Percentiles rank a stretch among this genome's conserved stretches.
phyloP scores from a whole-genome alignment of 2,329 filamentous ascomycete species.

The Stagonosporopsis vannaccii region DNA sequence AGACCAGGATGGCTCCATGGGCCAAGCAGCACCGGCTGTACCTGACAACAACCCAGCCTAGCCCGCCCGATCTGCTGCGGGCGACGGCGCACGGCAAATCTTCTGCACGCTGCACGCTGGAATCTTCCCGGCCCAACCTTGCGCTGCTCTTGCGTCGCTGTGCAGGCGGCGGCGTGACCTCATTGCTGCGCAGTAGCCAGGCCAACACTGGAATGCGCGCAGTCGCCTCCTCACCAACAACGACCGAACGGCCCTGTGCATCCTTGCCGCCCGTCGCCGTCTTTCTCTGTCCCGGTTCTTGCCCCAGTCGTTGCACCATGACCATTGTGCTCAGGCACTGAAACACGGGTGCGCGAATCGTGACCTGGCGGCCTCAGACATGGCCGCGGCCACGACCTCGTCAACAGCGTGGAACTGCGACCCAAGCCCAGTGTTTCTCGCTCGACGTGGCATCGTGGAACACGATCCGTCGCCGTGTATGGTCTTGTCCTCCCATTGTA shows the following conservation, averaged over 20 bases:
- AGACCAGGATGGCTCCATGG: slow-evolving; percentile 6
- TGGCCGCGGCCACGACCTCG: slow-evolving; percentile 7
- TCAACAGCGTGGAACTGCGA: slow-evolving; percentile 13
- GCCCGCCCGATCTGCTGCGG: slow-evolving; percentile 17
- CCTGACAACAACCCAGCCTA: slow-evolving; percentile 16
- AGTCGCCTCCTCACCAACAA: slow-evolving; percentile 7
- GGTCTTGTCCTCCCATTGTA: not conserved
- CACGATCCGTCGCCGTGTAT: slow-evolving; percentile 14
- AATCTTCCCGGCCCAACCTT: slow-evolving; percentile 15
- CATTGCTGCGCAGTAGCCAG: slow-evolving; percentile 17
- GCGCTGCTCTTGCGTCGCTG: slow-evolving; percentile 14
- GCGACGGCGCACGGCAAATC: slow-evolving; percentile 19
- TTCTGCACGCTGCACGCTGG: slow-evolving; percentile 19
- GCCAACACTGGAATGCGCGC: slow-evolving; percentile 15
- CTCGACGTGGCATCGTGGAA: slow-evolving; percentile 22
- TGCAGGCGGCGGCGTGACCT: slow-evolving; percentile 11
- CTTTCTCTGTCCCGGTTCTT: slow-evolving; percentile 19
- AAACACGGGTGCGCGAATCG: slow-evolving; percentile 34
- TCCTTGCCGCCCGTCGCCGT: slow-evolving; percentile 10
- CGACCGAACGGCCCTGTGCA: not conserved
- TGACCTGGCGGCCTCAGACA: slow-evolving; percentile 13
- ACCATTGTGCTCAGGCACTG: slow-evolving; percentile 27
- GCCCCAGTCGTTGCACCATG: slow-evolving; percentile 29
- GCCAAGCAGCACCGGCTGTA: slow-evolving; percentile 16
- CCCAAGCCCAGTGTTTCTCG: slow-evolving; percentile 14